Conservation (phyloP, 306 rosid species). For the Vicia sativa region DNA sequence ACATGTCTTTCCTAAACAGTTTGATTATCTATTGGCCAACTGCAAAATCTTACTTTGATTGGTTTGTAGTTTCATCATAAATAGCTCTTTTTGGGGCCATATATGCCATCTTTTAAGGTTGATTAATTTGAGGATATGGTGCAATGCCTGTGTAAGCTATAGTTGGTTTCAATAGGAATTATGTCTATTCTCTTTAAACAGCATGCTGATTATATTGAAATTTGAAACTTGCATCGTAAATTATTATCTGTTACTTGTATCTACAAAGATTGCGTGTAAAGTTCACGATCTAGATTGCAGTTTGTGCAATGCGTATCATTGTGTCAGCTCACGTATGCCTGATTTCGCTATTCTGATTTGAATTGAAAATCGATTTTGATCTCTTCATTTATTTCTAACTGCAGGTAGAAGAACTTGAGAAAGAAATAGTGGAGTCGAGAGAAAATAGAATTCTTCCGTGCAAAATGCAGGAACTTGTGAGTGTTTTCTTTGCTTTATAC, state of each 20-base stretch:
- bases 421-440: conserved; percentile 78
- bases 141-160: no score
- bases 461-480: conserved; percentile 99
- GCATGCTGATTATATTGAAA: background rate
- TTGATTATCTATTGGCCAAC: conserved; percentile 27
- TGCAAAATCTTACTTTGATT: no score
- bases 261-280: conserved; percentile 33
- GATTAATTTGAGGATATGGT: no score
- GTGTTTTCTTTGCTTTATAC: conserved; percentile 47
- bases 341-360: conserved; percentile 24
- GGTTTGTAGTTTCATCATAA: no score
- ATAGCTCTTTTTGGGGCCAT: no score
- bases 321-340: conserved; percentile 29
- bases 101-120: no score
- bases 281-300: conserved; percentile 23
- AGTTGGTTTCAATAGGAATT: conserved; percentile 32
- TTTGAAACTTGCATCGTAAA: conserved; percentile 14
- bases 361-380: conserved; percentile 23
- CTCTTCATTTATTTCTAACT: conserved; percentile 33
- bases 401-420: conserved; percentile 94
- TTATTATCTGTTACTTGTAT: conserved; percentile 26
- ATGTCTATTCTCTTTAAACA: conserved; percentile 11
- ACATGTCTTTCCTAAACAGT: conserved; percentile 5
- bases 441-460: conserved; percentile 76
- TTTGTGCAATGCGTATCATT: conserved; percentile 33